Percentiles rank a stretch among this genome's conserved stretches.
Conservation (phyloP, 805 yeast species). For the Schwanniomyces occidentalis region DNA sequence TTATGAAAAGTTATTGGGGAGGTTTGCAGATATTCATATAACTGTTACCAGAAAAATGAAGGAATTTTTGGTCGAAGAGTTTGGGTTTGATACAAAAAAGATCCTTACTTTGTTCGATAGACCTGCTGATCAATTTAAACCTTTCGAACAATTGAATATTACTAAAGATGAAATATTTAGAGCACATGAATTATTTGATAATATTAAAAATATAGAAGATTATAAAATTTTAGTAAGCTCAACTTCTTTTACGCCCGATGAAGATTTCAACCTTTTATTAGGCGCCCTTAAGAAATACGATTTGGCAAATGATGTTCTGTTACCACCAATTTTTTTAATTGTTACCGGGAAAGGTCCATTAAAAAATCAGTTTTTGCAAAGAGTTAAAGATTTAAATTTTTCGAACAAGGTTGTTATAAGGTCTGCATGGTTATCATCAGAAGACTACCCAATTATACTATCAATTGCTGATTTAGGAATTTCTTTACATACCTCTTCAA, state of each 20-base stretch:
- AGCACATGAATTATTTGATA: slow-evolving; percentile 28
- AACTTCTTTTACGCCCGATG: slow-evolving; percentile 96
- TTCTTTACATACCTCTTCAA: slow-evolving; percentile 86
- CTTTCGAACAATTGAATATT: slow-evolving; percentile 36
- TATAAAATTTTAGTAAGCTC: slow-evolving; percentile 79
- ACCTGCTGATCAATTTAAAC: slow-evolving; percentile 70
- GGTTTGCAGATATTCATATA: slow-evolving; percentile 66
- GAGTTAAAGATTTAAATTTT: slow-evolving; percentile 45
- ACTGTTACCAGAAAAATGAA: slow-evolving; percentile 82
- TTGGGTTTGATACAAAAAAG: slow-evolving; percentile 47
- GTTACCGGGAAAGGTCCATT: slow-evolving; percentile 98
- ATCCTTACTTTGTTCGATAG: slow-evolving; percentile 79
- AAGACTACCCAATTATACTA: slow-evolving; percentile 76
- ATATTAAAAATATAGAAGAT: slow-evolving; percentile 19
- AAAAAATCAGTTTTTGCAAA: slow-evolving; percentile 49
- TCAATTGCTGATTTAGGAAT: slow-evolving; percentile 83
- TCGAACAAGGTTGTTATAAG: slow-evolving; percentile 54
- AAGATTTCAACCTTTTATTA: slow-evolving; percentile 71
- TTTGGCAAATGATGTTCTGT: slow-evolving; percentile 10
- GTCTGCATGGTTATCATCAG: slow-evolving; percentile 74
- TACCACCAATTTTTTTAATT: slow-evolving; percentile 61
- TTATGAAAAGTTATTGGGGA: slow-evolving; percentile 67
- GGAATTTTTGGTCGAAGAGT: slow-evolving; percentile 52
- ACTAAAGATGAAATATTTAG: slow-evolving; percentile 30
- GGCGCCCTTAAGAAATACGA: slow-evolving; percentile 69